phyloP scores from a whole-genome alignment of 306 rosid species.

The Pterocarpus macrocarpus region DNA sequence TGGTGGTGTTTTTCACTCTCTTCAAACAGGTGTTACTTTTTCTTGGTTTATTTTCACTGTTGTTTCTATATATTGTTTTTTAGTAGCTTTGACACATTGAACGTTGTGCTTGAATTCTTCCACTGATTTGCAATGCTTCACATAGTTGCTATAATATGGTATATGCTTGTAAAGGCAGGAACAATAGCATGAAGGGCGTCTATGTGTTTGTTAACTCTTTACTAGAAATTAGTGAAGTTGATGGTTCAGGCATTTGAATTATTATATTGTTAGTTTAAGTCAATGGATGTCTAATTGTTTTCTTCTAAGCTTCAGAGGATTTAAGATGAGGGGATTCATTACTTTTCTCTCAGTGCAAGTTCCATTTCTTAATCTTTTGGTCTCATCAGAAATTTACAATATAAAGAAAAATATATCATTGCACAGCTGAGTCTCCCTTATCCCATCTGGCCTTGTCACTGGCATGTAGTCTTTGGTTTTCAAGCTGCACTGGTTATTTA shows the following conservation, averaged over 20 bases:
- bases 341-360: background rate
- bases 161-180: too few relatives aligned
- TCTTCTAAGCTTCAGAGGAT: constrained; percentile 11
- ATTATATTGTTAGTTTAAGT: constrained; percentile 3
- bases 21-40: constrained; percentile 29
- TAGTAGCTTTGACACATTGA: background rate
- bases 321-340: constrained; percentile 16
- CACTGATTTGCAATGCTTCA: constrained; percentile 4
- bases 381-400: background rate
- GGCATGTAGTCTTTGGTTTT: background rate
- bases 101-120: background rate
- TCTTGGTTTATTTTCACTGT: background rate
- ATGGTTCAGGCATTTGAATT: constrained; percentile 13
- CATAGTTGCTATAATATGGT: background rate
- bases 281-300: constrained; percentile 20
- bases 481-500: background rate
- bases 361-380: background rate
- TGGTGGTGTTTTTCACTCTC: constrained; percentile 26
- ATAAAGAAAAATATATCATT: background rate
- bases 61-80: background rate
- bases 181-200: too few relatives aligned
- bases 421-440: background rate
- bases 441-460: too few relatives aligned
- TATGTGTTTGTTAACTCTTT: too few relatives aligned
- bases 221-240: too few relatives aligned